Percentiles rank a stretch among this genome's conserved stretches.
phyloP scores from a whole-genome alignment of 2,329 filamentous ascomycete species.

The Pseudogymnoascus sp. region DNA sequence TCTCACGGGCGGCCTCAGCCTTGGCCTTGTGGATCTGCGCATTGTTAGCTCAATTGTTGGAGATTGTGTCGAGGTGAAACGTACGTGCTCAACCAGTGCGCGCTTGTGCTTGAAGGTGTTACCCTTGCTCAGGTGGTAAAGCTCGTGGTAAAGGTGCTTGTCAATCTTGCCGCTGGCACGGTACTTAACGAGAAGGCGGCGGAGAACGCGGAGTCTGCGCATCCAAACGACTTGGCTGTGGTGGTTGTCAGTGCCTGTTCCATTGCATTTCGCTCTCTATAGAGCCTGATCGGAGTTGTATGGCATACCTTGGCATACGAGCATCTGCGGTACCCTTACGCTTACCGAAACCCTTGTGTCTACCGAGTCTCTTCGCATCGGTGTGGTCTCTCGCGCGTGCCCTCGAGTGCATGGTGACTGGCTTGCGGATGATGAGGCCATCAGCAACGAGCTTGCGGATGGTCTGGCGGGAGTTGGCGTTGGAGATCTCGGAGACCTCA shows the following conservation, averaged over 20 bases:
- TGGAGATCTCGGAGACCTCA: constrained; percentile 98
- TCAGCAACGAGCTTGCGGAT: constrained; percentile 99
- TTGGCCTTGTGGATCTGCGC: constrained; percentile 98
- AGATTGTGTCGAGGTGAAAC: constrained; percentile 37
- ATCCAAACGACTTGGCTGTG: constrained; percentile 96
- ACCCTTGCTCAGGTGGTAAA: constrained; percentile 99
- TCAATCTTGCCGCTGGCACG: constrained; percentile 99
- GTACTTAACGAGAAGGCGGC: constrained; percentile 99
- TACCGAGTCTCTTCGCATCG: constrained; percentile 86
- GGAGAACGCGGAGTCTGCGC: constrained; percentile 98
- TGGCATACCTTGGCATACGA: constrained; percentile 90
- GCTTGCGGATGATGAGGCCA: constrained; percentile 99
- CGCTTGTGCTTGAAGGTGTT: constrained; percentile 99
- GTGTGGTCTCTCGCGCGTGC: constrained; percentile 92
- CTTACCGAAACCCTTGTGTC: constrained; percentile 99
- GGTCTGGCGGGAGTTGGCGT: constrained; percentile 99
- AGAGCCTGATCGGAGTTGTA: neutral
- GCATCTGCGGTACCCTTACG: constrained; percentile 99
- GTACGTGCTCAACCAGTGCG: constrained; percentile 98
- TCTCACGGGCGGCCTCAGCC: constrained; percentile 97
- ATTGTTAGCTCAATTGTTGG: constrained; percentile 23
- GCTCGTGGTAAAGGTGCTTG: constrained; percentile 99
- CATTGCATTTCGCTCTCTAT: constrained; percentile 7
- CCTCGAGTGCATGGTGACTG: constrained; percentile 99
- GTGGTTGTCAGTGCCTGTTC: constrained; percentile 13